Conservation (phyloP, 129 eudicot species). For the Flaveria robusta region DNA sequence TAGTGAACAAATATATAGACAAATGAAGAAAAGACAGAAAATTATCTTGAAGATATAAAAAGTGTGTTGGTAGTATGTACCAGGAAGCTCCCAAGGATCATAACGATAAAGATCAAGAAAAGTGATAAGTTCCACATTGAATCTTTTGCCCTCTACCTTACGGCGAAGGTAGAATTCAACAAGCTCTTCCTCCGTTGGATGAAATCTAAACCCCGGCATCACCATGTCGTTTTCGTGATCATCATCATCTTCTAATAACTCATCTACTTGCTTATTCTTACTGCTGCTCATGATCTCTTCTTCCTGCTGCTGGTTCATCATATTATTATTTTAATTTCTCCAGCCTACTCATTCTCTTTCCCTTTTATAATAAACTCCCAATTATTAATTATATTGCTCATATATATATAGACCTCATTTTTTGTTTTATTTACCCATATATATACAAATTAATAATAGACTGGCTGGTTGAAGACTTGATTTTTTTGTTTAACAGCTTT, state of each 20-base stretch:
- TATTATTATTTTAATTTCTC: no score
- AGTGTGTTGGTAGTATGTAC: conserved; percentile 35
- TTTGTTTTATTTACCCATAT: no score
- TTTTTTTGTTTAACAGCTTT: background rate
- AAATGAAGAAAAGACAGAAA: background rate
- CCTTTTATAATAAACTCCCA: no score
- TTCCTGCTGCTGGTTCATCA: no score
- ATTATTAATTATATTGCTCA: no score
- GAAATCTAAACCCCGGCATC: conserved; percentile 97
- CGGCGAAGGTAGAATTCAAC: conserved; percentile 99
- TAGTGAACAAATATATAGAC: background rate
- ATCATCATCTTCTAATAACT: conserved; percentile 31
- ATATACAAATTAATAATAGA: background rate
- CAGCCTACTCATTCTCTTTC: no score
- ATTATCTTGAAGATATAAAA: background rate
- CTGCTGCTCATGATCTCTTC: conserved; percentile 27
- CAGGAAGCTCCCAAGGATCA: conserved; percentile 99
- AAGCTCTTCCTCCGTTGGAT: conserved; percentile 96
- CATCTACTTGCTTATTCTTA: conserved; percentile 15
- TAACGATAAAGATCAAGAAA: conserved; percentile 93
- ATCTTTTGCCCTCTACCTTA: conserved; percentile 96
- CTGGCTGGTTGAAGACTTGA: background rate
- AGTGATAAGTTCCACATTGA: conserved; percentile 97
- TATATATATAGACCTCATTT: no score
- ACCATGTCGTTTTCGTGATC: conserved; percentile 86